Conservation (phyloP, 2,329 filamentous ascomycete genomes). For the Daldinia eschscholtzii region DNA sequence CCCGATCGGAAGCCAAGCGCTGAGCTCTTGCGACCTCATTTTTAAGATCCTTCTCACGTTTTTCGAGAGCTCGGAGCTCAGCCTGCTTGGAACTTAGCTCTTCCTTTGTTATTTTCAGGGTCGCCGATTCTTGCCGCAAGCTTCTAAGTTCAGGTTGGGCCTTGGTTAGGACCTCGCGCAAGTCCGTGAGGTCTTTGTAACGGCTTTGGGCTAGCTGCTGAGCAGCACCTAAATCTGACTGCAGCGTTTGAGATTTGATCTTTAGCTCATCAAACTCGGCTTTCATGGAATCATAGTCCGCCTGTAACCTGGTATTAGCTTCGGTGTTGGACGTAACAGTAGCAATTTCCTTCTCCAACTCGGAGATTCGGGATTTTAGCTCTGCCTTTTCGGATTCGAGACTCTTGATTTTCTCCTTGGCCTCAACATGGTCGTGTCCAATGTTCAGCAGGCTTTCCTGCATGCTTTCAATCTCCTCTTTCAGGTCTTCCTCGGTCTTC, state of each 20-base stretch:
- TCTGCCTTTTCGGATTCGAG: slow-evolving; percentile 76
- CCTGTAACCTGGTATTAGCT: slow-evolving; percentile 67
- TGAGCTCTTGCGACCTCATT: slow-evolving; percentile 78
- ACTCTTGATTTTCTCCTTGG: slow-evolving; percentile 80
- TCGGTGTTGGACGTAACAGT: slow-evolving; percentile 52
- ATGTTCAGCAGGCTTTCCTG: slow-evolving; percentile 83
- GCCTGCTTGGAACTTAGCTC: slow-evolving; percentile 71
- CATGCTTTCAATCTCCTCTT: slow-evolving; percentile 87
- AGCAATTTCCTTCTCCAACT: slow-evolving; percentile 78
- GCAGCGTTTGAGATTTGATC: slow-evolving; percentile 74
- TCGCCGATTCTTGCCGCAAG: slow-evolving; percentile 80
- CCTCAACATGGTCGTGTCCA: slow-evolving; percentile 85
- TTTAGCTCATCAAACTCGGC: slow-evolving; percentile 76
- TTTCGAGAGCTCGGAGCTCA: slow-evolving; percentile 82
- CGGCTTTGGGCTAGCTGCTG: slow-evolving; percentile 87
- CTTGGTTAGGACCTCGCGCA: slow-evolving; percentile 84
- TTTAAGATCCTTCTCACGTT: slow-evolving; percentile 83
- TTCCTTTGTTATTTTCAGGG: slow-evolving; percentile 80
- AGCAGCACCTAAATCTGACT: slow-evolving; percentile 87
- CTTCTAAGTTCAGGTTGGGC: slow-evolving; percentile 86
- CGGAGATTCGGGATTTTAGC: slow-evolving; percentile 72
- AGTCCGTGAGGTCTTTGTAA: slow-evolving; percentile 87
- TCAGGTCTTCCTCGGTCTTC: slow-evolving; percentile 80
- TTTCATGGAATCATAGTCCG: slow-evolving; percentile 69
- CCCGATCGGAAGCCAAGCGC: slow-evolving; percentile 77